Evolutionary conservation across 2,329 filamentous ascomycete species (phyloP), one percentile per base, ranked within the genome.

Genomic region (Cladosporium oxysporum): DNA sequence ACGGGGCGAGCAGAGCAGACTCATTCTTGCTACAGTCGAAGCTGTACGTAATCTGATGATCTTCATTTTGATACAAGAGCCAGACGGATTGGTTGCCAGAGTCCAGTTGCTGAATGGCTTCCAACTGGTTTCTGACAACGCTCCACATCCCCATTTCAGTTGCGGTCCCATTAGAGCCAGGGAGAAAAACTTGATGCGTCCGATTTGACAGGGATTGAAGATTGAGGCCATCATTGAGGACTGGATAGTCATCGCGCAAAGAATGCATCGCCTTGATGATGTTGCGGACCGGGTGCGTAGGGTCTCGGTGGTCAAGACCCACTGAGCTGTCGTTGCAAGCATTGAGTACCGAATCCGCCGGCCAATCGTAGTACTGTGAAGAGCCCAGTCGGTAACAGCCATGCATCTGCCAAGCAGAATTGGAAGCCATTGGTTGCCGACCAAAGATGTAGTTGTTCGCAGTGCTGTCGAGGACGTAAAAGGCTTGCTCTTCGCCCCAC

Each of bases 401-500:
- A 69, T 90, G 88, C 37, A 82, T 81, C 70, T 87, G 85, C 87
- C 88, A 90, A 2, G 87, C 87, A 3, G 83, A 83, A 1, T 85
- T 80, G 3, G 86, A 82, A 12, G 84, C 83, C 83, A 90, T 88
- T 1, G 88, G 78, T 72, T 87, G 85, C 69, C 88, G 83, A 23
- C 88, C 88, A 72, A 86, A 90, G 47, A 90, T 82, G 71, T 90
- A 90, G 71, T 90, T 89, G 66, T 79, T 78, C 5, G 87, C 87
- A 0, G 87, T 88, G 66, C 85, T 88, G 71, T 90, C 88, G 2
- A 89, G 76, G 0, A 88, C 78, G 69, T 89, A 89, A 67, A 87
- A 87, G 0, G 83, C 84, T 75, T 90, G 88, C 71, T 90, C 88
- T 72, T 90, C 88, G n/a, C 87, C 87, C 84, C 86, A 90, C 11